Base-by-base conservation (phyloP, 2,329 filamentous ascomycete genomes). In the Ilyonectria destructans region DNA sequence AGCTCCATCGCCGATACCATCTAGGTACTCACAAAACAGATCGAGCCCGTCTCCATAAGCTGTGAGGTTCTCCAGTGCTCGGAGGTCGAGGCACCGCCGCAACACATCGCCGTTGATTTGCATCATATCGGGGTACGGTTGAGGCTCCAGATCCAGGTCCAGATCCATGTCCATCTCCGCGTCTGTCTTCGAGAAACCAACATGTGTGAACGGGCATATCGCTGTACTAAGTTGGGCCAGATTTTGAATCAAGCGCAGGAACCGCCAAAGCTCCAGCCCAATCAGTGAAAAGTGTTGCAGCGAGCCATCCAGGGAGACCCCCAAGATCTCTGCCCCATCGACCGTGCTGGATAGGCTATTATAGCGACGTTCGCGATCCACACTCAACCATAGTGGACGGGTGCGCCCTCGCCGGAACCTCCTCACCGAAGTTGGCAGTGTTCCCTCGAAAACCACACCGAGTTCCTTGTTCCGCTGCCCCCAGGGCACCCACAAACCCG, bases 171-270 rank as follows among this genome's bases (percentile, higher is more conserved):
- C 69, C 56, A 65, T 51, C 8, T 70, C 62, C 15, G 26, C 40
- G 5, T 58, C 43, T 33, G 5, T 54, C 31, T 37, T 63, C 78
- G 21, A 19, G 52, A 9, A 43, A 8, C 15, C n/a, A 17, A 7
- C 40, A 8, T 43, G 17, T 17, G 40, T 43, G 68, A 88, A 88
- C 3, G 88, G 86, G 65, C 85, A 89, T 13, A 90, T 79, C 4
- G 77, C 71, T 7, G 79, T 75, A 29, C 85, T 87, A 29, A 80
- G 78, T 54, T 86, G 79, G 31, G 89, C 90, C 55, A 97, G 78
- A 66, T 92, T 91, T 75, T 97, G 91, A 1, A 98, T 77, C 69
- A 96, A 90, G 65, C 87, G 87, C 6, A 98, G 84, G 4, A 97
- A 84, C 7, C 86, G 85, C 89, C 92, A 93, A 8, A 91, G 87